phyloP scores from a whole-genome alignment of 2,329 filamentous ascomycete species.

The Stemphylium beticola region DNA sequence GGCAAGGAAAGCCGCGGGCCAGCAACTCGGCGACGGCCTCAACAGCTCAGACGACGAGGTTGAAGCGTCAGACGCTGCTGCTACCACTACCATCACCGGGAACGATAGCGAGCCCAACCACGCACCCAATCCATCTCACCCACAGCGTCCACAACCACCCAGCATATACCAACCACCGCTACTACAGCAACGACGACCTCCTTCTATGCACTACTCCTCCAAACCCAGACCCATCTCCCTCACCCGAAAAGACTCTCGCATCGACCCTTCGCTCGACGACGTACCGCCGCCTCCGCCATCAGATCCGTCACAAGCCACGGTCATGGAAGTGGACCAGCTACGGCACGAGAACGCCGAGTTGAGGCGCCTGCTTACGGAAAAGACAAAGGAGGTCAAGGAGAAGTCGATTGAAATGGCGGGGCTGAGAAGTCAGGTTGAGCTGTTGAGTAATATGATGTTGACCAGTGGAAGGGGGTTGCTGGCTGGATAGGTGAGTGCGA shows the following conservation, averaged over 20 bases:
- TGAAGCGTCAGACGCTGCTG: background rate
- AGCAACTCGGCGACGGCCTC: constrained; percentile 32
- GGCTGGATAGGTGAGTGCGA: background rate
- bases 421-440: constrained; percentile 35
- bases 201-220: too few species aligned
- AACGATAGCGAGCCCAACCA: background rate
- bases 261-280: constrained; percentile 31
- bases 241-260: constrained; percentile 1
- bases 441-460: constrained; percentile 35
- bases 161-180: background rate
- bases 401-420: constrained; percentile 34
- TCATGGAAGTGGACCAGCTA: constrained; percentile 28
- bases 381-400: constrained; percentile 35
- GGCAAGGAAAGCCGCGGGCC: constrained; percentile 36
- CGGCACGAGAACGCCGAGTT: constrained; percentile 32
- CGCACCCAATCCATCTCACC: background rate
- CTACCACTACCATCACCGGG: background rate
- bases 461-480: constrained; percentile 10
- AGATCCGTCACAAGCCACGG: background rate
- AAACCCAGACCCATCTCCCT: background rate
- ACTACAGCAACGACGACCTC: too few species aligned
- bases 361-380: constrained; percentile 22
- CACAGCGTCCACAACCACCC: background rate
- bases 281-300: constrained; percentile 12
- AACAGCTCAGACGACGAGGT: constrained; percentile 23